Evolutionary conservation across 2,329 filamentous ascomycete genomes (phyloP).

Genomic region (Aspergillus fischeri): DNA sequence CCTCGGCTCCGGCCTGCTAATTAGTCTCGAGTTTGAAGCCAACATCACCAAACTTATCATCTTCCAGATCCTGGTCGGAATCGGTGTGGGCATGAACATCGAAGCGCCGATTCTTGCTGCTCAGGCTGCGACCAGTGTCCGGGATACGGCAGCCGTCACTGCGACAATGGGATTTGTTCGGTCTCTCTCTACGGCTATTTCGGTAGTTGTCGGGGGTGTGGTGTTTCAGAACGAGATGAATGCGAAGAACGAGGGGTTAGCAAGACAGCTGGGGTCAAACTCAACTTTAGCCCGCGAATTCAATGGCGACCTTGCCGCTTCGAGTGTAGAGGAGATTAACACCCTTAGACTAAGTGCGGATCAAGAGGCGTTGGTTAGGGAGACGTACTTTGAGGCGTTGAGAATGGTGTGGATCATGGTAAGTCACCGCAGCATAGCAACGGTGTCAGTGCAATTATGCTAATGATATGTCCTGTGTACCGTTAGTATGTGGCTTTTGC

Average conservation of each 20-base stretch:
- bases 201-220: conserved; percentile 66
- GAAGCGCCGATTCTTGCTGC: conserved; percentile 50
- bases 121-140: conserved; percentile 45
- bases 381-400: conserved; percentile 4
- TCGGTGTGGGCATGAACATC: conserved; percentile 49
- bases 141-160: conserved; percentile 46
- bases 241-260: conserved; percentile 8
- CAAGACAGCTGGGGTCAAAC: conserved; percentile 1
- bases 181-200: conserved; percentile 61
- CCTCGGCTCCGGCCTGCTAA: conserved; percentile 57
- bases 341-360: not conserved
- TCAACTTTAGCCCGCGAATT: conserved; percentile 1
- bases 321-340: conserved; percentile 2
- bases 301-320: conserved; percentile 1
- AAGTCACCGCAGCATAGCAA: not conserved
- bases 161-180: conserved; percentile 52
- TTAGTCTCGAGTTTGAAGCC: conserved; percentile 40
- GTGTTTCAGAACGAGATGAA: conserved; percentile 61
- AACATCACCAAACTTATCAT: conserved; percentile 35
- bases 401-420: conserved; percentile 4
- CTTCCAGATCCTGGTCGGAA: conserved; percentile 45
- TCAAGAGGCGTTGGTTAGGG: conserved; percentile 1
- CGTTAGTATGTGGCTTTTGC: conserved; percentile 2
- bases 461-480: not conserved
- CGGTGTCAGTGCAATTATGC: not conserved